Conservation (phyloP, 257 asterid genomes). For the Nicotiana attenuata region DNA sequence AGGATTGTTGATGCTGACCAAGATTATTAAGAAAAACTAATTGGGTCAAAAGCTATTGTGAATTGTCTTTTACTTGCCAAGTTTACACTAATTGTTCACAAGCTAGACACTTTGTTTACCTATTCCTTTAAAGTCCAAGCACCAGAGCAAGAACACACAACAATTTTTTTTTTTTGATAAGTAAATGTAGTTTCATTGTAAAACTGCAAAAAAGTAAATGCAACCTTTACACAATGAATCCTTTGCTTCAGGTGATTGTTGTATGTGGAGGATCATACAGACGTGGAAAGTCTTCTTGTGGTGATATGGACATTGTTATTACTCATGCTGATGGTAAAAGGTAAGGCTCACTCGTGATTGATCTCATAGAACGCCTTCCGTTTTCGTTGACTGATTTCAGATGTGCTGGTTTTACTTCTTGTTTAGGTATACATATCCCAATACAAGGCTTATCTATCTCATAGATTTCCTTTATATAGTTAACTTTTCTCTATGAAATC, state of each 20-base stretch:
- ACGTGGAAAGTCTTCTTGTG: slow-evolving; percentile 93
- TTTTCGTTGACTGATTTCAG: neutral
- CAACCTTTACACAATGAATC: neutral
- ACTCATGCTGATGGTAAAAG: slow-evolving; percentile 93
- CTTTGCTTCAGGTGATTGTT: slow-evolving; percentile 48
- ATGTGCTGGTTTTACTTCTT: neutral
- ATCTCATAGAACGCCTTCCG: neutral
- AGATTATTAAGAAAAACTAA: neutral
- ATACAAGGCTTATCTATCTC: neutral
- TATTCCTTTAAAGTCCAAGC: neutral
- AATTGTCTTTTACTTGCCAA: neutral
- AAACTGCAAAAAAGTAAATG: neutral
- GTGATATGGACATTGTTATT: slow-evolving; percentile 86
- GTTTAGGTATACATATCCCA: neutral
- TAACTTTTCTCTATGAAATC: neutral
- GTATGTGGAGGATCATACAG: slow-evolving; percentile 95
- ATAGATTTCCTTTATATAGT: neutral
- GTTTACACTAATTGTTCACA: neutral
- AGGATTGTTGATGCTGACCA: neutral
- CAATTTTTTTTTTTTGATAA: neutral
- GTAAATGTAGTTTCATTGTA: neutral
- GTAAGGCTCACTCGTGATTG: slow-evolving; percentile 19
- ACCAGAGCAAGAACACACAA: neutral
- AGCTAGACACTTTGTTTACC: neutral
- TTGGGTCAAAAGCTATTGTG: neutral